Conservation (phyloP, 768 basidiomycete species). For the Panaeolus cyanescens region DNA sequence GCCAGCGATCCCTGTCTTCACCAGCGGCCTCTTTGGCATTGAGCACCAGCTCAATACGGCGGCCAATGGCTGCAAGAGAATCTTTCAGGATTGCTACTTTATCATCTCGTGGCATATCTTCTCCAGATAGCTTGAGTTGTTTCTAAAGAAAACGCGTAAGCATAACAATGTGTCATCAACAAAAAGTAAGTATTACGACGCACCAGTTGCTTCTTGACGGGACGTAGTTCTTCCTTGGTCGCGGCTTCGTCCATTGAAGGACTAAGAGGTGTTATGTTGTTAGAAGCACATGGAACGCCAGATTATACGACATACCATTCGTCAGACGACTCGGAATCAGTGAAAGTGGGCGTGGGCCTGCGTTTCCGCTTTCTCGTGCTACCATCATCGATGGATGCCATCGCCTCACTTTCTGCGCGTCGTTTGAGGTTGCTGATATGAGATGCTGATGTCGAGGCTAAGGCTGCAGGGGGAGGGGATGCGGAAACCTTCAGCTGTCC, state of each 20-base stretch:
- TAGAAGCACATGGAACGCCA: slow-evolving; percentile 4
- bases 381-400: slow-evolving; percentile 76
- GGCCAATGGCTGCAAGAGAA: slow-evolving; percentile 90
- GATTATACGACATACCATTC: slow-evolving; percentile 66
- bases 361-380: slow-evolving; percentile 80
- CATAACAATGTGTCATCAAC: slow-evolving; percentile 8
- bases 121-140: slow-evolving; percentile 92
- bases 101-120: slow-evolving; percentile 91
- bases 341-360: slow-evolving; percentile 95
- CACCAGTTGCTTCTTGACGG: slow-evolving; percentile 95
- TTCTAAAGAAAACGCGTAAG: slow-evolving; percentile 54
- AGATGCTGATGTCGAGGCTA: slow-evolving; percentile 64
- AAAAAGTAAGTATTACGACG: slow-evolving; percentile 25
- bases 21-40: slow-evolving; percentile 75
- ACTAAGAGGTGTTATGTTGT: slow-evolving; percentile 37
- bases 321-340: slow-evolving; percentile 90
- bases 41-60: slow-evolving; percentile 85
- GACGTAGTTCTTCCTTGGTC: slow-evolving; percentile 93
- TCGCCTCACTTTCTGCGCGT: slow-evolving; percentile 84
- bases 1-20: slow-evolving; percentile 85
- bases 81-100: slow-evolving; percentile 97
- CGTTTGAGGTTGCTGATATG: slow-evolving; percentile 64
- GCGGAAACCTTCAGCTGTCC: slow-evolving; percentile 70
- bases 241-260: slow-evolving; percentile 94
- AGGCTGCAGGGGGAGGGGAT: slow-evolving; percentile 74